Conservation (phyloP, 1,284 basidiomycete genomes). For the Pyrrhoderma noxium region DNA sequence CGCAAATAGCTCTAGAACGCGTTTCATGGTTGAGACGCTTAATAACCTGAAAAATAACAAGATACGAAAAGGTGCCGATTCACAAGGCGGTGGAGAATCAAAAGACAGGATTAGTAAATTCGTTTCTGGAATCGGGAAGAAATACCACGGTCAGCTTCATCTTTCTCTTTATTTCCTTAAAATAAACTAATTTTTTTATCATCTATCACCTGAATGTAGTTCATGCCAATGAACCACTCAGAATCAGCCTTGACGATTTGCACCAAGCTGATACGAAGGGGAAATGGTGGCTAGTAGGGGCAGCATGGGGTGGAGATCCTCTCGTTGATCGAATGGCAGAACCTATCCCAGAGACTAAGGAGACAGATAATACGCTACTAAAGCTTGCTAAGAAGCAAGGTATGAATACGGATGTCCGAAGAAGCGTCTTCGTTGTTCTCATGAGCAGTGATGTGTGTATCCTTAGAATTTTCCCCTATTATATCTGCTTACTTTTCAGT, state of each 20-base stretch:
- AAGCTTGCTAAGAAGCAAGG: constrained; percentile 88
- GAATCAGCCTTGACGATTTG: constrained; percentile 80
- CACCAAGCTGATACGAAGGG: constrained; percentile 81
- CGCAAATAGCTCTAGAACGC: constrained; percentile 61
- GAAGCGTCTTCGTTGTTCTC: constrained; percentile 86
- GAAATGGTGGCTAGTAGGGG: constrained; percentile 99
- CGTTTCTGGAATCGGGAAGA: constrained; percentile 67
- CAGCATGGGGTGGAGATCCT: constrained; percentile 92
- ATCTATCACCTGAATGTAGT: constrained; percentile 51
- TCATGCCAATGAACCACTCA: constrained; percentile 74
- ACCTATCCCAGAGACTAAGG: constrained; percentile 24
- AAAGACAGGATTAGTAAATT: constrained; percentile 84
- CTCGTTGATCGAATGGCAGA: constrained; percentile 57
- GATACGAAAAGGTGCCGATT: constrained; percentile 52
- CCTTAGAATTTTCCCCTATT: neutral
- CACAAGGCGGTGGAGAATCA: constrained; percentile 59
- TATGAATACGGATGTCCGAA: constrained; percentile 96
- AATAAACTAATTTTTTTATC: too few species aligned
- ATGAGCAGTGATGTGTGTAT: constrained; percentile 84
- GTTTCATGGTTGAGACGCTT: constrained; percentile 91
- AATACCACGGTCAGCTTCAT: constrained; percentile 51
- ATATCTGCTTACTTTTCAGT: constrained; percentile 5
- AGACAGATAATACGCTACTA: constrained; percentile 49
- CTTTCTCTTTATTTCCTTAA: neutral
- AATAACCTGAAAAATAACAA: constrained; percentile 90